Evolutionary conservation across 2,329 filamentous ascomycete genomes (phyloP).

Genomic region (Trichophyton schoenleinii): DNA sequence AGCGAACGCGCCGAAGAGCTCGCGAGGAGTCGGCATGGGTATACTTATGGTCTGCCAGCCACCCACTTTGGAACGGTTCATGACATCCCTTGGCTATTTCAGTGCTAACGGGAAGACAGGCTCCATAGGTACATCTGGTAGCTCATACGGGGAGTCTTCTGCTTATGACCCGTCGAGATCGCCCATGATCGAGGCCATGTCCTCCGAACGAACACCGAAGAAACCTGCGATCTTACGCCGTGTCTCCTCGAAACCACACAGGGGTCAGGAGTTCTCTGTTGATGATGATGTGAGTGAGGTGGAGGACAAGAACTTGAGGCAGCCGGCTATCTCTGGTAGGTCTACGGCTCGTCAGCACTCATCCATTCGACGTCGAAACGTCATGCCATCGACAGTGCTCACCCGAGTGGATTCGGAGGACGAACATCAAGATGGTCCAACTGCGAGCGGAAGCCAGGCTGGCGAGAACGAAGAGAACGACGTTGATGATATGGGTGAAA

Average conservation of each 20-base stretch:
- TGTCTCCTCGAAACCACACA: conserved; percentile 65
- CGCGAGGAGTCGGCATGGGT: background rate
- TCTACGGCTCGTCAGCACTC: conserved; percentile 26
- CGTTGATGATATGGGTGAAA: conserved; percentile 26
- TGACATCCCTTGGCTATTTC: background rate
- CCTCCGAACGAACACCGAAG: conserved; percentile 38
- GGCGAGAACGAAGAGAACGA: background rate
- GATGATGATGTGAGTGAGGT: conserved; percentile 79
- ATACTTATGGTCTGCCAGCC: conserved; percentile 5
- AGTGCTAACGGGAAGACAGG: background rate
- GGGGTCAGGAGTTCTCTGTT: conserved; percentile 77
- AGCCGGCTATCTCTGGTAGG: conserved; percentile 22
- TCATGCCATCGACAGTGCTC: conserved; percentile 22
- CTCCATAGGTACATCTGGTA: background rate
- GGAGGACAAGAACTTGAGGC: conserved; percentile 40
- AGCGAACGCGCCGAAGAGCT: background rate
- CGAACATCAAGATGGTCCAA: conserved; percentile 25
- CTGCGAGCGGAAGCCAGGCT: conserved; percentile 7
- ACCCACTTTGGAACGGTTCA: background rate
- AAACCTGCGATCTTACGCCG: conserved; percentile 65
- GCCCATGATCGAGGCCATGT: conserved; percentile 27
- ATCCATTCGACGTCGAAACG: conserved; percentile 30
- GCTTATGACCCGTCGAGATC: conserved; percentile 31
- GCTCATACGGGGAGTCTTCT: background rate
- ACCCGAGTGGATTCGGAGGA: conserved; percentile 28